Conservation (phyloP, 495 filamentous ascomycete genomes). For the Hapsidospora chrysogenum region DNA sequence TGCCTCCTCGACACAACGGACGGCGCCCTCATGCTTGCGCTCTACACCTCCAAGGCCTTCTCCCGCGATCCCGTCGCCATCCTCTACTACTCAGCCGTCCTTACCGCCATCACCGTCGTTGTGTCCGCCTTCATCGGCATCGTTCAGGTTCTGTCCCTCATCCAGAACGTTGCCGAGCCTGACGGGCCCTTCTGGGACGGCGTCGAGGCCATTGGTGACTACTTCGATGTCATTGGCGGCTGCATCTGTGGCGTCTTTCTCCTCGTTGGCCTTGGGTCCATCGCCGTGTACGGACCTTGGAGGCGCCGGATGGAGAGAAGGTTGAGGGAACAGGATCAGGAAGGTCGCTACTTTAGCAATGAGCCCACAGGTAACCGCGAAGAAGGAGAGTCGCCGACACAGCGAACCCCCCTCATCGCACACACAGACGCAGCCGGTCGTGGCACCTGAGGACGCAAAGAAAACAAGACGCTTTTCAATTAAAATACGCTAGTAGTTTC, state of each 20-base stretch:
- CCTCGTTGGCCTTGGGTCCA: conserved; percentile 52
- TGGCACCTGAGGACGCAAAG: too few relatives aligned
- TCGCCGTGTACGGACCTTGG: conserved; percentile 65
- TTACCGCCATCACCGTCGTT: conserved; percentile 73
- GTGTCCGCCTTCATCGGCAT: conserved; percentile 75
- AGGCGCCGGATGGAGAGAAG: too few relatives aligned
- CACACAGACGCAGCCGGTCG: too few relatives aligned
- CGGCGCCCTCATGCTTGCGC: conserved; percentile 84
- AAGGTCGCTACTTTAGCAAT: too few relatives aligned
- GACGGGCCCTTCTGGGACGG: conserved; percentile 76
- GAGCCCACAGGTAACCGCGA: too few relatives aligned
- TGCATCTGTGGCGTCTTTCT: conserved; percentile 72
- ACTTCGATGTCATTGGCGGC: conserved; percentile 78
- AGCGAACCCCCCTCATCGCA: too few relatives aligned
- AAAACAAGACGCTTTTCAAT: too few relatives aligned
- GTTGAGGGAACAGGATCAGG: too few relatives aligned
- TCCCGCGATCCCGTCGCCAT: conserved; percentile 71
- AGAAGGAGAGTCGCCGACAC: too few relatives aligned
- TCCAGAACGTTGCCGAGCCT: conserved; percentile 56
- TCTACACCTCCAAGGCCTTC: conserved; percentile 66
- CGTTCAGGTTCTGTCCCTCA: conserved; percentile 66
- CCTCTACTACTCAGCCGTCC: conserved; percentile 83
- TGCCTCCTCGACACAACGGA: conserved; percentile 81
- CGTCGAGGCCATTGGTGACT: conserved; percentile 53
- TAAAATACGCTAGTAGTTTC: too few relatives aligned